Base-by-base conservation (phyloP, 805 yeast species). In the Candida khao-thaluensis region DNA sequence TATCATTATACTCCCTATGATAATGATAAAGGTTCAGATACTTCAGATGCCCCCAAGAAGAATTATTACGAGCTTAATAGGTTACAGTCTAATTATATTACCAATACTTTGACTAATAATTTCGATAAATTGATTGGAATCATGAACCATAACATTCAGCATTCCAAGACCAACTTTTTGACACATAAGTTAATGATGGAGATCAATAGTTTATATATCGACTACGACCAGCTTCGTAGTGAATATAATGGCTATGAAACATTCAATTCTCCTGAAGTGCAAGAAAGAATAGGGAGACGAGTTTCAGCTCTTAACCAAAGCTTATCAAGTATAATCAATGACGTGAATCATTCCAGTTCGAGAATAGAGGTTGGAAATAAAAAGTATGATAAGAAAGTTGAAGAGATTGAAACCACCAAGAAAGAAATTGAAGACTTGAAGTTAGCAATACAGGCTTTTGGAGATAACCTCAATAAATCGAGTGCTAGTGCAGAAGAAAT, bases 181-280 rank as follows among this genome's bases (percentile, higher is more conserved):
- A 83, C 90, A 1, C 95, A 84, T 52, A 77, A 74, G 38, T 57
- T 81, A 41, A 70, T 83, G 22, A 74, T 77, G 53, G 74, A 77
- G 40, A 70, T 82, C 47, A 79, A 76, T 38, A 63, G 60, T 10
- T 61, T 72, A 5, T 69, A 77, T 50, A 46, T 60, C 27, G 71
- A 74, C 26, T 58, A 75, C 42, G 60, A 65, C 5, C 41, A 59
- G n/a, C 66, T 75, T 29, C 57, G 64, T 28, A 55, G 63, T 11
- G 89, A 83, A 53, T 47, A 42, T 32, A 45, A 51, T 9, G 45
- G 54, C 18, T 64, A 60, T 39, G 31, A 38, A 2, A 41, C 48
- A 3, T 59, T 70, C 12, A 60, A 71, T 30, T 63, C 65, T 17
- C 72, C 71, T 40, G 72, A 71, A 5, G 56, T 62, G 3, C 68